Base-by-base conservation (phyloP, 257 asterid genomes). In the Gardenia jasminoides region DNA sequence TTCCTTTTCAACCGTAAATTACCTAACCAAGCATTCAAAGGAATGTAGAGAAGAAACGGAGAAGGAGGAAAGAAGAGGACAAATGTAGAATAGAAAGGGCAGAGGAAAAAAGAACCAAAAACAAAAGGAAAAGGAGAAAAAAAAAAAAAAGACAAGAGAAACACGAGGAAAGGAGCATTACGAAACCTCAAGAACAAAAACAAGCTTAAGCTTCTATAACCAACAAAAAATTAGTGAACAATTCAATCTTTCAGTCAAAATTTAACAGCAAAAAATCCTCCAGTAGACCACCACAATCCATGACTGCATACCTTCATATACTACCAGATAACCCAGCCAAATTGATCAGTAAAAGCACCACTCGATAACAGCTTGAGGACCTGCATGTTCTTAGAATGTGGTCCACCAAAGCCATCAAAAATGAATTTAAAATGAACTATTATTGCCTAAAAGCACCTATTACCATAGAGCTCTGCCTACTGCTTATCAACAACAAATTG, bases 331-430 rank as follows among this genome's bases (percentile, higher is more conserved):
- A 77, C 72, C 87, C 75, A 83, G 86, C 82, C 91, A 88, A 36
- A 88, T 75, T 86, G 91, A 87, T 86, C 91, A 76, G 88, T 19
- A 56, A 78, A 86, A 82, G 90, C 88, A 84, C 91, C 92, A 84
- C 66, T 82, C 66, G 76, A 15, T 56, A 58, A 85, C 94, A 76
- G 92, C 90, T 80, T 72, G 68, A 56, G 75, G 47, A 89, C 94
- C 94, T 90, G 94, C 92, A 92, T 74, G 86, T 89, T 86, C 83
- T 79, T 82, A 85, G 82, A 85, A 85, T 88, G 89, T 85, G 83
- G 82, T 84, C 88, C 85, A 79, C 89, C 78, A 84, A 24, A 82
- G 83, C 84, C 85, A 85, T 52, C 74, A 84, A 84, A 83, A 74
- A 71, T 16, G 83, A 84, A 81, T 58, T 65, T 62, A 76, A 72